Evolutionary conservation across 495 filamentous ascomycete genomes (phyloP), one percentile per base, ranked within the genome.

Genomic region (Hyaloscypha bicolor): DNA sequence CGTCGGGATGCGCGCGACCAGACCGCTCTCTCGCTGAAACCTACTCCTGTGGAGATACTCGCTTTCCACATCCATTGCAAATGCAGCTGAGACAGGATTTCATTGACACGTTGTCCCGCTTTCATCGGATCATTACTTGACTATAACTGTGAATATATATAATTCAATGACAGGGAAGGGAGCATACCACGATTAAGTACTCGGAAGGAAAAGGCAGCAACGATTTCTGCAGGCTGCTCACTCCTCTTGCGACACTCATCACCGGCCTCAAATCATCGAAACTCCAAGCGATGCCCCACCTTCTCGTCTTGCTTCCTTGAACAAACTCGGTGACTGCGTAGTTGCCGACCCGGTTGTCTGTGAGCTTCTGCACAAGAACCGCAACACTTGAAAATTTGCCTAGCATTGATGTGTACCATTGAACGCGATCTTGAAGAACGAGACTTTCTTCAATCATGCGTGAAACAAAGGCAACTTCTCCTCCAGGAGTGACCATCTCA

Each of bases 361-460:
- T 84, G 0, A 99, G 78, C 33, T 77, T 78, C 21, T 85, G 82
- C 0, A 97, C 78, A 0, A 98, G 75, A 0, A 76, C 65, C 3
- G 87, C 81, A 5, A 96, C 79, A 64, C 91, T 95, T 37, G 85
- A 87, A 32, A 91, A 78, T 69, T 95, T 96, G 0, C 95, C 95
- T 0, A 97, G 80, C 92, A 99, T 96, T 31, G 87, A 88, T 3
- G 91, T 96, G 74, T 94, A 97, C 95, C 95, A 98, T 59, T 86
- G 86, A 9, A 94, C 85, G 22, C 80, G 76, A 0, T 85, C 83
- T 45, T 79, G 73, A 8, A 94, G 77, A 0, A 74, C 69, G 12
- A 91, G 76, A 45, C 90, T 93, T 72, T 97, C 91, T 5, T 87
- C 80, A 51, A 97, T 81, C 75, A 97, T 90, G 22, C 88, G 84